These are phyloP conservation scores for Termitomyces titanicus DNA, from an alignment of 768 basidiomycete genomes.

Conservation along the genomic window DNA sequence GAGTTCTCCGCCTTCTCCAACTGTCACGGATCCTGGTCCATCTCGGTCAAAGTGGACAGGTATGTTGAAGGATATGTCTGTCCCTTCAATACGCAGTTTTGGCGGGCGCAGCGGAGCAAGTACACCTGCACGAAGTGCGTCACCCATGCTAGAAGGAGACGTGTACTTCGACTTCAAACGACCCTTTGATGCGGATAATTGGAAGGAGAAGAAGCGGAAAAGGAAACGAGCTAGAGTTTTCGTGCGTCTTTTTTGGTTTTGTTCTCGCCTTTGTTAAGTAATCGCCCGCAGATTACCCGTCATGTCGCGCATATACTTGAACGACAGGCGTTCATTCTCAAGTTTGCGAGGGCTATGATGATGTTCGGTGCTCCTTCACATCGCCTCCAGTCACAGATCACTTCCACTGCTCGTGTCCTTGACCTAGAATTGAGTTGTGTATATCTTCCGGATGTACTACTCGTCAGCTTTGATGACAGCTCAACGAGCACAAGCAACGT, in stretches of 20 bases:
- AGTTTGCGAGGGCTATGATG: slow-evolving; percentile 84
- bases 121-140: slow-evolving; percentile 24
- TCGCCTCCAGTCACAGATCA: slow-evolving; percentile 78
- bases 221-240: slow-evolving; percentile 75
- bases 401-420: slow-evolving; percentile 73
- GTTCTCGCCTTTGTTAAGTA: not conserved
- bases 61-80: slow-evolving; percentile 29
- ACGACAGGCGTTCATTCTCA: slow-evolving; percentile 82
- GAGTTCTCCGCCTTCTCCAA: slow-evolving; percentile 11
- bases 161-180: slow-evolving; percentile 15
- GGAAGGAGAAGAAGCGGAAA: slow-evolving; percentile 46
- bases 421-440: slow-evolving; percentile 70
- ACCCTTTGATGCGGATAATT: slow-evolving; percentile 21
- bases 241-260: slow-evolving; percentile 30
- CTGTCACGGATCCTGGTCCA: slow-evolving; percentile 6
- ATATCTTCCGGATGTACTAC: slow-evolving; percentile 71
- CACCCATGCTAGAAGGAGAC: slow-evolving; percentile 23
- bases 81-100: slow-evolving; percentile 13
- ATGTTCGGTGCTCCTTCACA: slow-evolving; percentile 85
- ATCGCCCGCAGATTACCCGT: slow-evolving; percentile 60
- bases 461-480: slow-evolving; percentile 80
- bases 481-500: slow-evolving; percentile 78
- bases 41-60: slow-evolving; percentile 5
- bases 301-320: slow-evolving; percentile 81
- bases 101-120: slow-evolving; percentile 18